Evolutionary conservation across 495 filamentous ascomycete genomes (phyloP), one percentile per base, ranked within the genome.

Genomic region (Penicillium crystallinum): DNA sequence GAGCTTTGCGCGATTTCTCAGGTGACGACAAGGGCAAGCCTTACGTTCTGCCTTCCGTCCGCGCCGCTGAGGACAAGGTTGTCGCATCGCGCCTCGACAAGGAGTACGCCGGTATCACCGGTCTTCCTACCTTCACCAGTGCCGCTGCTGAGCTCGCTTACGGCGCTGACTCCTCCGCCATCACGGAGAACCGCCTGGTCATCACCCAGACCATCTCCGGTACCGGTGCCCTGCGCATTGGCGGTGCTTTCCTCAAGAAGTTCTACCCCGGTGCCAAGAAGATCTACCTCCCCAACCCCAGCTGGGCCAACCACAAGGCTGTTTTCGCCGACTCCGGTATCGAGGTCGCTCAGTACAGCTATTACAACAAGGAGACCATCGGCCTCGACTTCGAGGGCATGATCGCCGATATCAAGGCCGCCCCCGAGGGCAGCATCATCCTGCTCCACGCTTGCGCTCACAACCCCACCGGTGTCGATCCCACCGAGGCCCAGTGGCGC

Each of bases 321-420:
- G 88, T 98, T 66, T 97, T 98, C 84, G 87, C 82, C 70, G 93
- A 97, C 74, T 88, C 89, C 17, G 86, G 89, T 31, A 79, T 98
- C 47, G 81, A 89, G 74, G 90, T 96, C 42, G 85, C 88, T 72
- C 89, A 88, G 76, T 98, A 98, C 80, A 79, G 89, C 59, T 98
- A 98, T 83, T 98, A 98, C 79, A 89, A 97, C 81, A 95, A 96
- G 79, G 85, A 96, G 66, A 97, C 91, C 63, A 97, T 97, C 66
- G 92, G 93, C 31, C 84, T 98, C 43, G 93, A 97, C 78, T 96
- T 97, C 65, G 90, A 96, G 57, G 93, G 93, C 60, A 80, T 98
- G 80, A 61, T 97, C 36, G 84, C 77, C 58, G 93, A 98, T 70
- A 85, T 98, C 76, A 92, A 92, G 75, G 81, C 81, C 48, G 90